Evolutionary conservation across 2,329 filamentous ascomycete genomes (phyloP), one percentile per base, ranked within the genome.

Genomic region (Sporothrix inflata): DNA sequence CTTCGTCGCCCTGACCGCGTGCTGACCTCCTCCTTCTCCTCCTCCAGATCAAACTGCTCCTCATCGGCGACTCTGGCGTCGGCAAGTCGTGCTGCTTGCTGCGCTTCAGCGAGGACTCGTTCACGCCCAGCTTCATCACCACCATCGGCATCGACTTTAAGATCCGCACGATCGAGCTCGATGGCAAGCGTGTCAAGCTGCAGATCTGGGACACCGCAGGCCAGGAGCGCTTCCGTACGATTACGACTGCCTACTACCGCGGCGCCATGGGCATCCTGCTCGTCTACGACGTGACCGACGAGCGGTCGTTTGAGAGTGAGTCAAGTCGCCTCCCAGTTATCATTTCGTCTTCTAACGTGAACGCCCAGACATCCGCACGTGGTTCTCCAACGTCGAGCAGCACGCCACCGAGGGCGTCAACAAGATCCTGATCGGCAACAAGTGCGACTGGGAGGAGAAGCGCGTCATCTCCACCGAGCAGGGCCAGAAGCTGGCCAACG

Each of bases 91-190:
- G 94, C 90, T 97, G 94, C 84, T 88, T 98, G 82, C 87, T 98
- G 80, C 93, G 94, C 78, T 98, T 98, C 87, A 97, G 94, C 84
- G 94, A 98, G 85, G 94, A 98, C 86, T 97, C 93, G 63, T 98
- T 97, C 85, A 98, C 94, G 70, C 94, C 94, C 57, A 97, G 94
- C 78, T 98, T 97, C 87, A 98, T 98, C 86, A 97, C 94, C 75
- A 99, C 96, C 75, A 99, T 99, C 84, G 96, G 96, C 78, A 98
- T 99, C 86, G 96, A 99, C 85, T 99, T 99, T 87, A 99, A 99
- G 89, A 99, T 99, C 82, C 90, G 96, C 77, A 99, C 96, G 76
- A 99, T 99, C 85, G 96, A 99, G 85, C 88, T 99, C 77, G 96
- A 99, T 84, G 95, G 95, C 81, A 99, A 99, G 89, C 90, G 95